A percentile compares a stretch with the other conserved stretches of the same genome.
Evolutionary conservation across 106 monocot genomes (phyloP).

Genomic region (Xerophyta viscosa): DNA sequence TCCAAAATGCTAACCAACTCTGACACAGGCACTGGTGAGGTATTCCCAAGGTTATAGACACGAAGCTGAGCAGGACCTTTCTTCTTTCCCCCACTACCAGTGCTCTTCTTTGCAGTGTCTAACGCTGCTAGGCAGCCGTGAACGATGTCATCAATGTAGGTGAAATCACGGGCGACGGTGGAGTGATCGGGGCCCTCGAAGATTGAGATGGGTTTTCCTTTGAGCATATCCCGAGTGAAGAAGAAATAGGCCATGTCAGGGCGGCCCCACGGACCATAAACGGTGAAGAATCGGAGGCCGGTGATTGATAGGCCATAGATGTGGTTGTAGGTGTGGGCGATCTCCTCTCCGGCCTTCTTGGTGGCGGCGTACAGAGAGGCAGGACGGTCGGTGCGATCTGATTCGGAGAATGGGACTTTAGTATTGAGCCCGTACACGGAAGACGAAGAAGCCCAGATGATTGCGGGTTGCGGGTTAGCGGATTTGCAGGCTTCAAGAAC

Average conservation of each 20-base stretch:
- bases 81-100: constrained; percentile 18
- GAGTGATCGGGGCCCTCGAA: constrained; percentile 14
- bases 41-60: constrained; percentile 19
- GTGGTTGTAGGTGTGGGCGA: constrained; percentile 35
- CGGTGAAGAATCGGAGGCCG: constrained; percentile 37
- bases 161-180: constrained; percentile 19
- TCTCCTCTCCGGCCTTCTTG: constrained; percentile 32
- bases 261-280: constrained; percentile 37
- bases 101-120: constrained; percentile 14
- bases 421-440: constrained; percentile 39
- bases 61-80: constrained; percentile 14
- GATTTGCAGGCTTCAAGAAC: constrained; percentile 27
- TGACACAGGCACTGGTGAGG: constrained; percentile 14
- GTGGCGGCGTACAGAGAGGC: constrained; percentile 26
- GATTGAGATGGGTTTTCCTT: constrained; percentile 7
- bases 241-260: constrained; percentile 47
- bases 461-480: constrained; percentile 33
- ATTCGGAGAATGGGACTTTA: constrained; percentile 11
- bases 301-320: constrained; percentile 42
- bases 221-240: constrained; percentile 22
- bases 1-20: constrained; percentile 16
- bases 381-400: constrained; percentile 15
- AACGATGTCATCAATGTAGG: constrained; percentile 19
- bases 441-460: constrained; percentile 41
- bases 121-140: constrained; percentile 6